Percentiles rank a stretch among this genome's conserved stretches.
Evolutionary conservation across 2,329 filamentous ascomycete species (phyloP).

Genomic region (Cladosporium cucumerinum): DNA sequence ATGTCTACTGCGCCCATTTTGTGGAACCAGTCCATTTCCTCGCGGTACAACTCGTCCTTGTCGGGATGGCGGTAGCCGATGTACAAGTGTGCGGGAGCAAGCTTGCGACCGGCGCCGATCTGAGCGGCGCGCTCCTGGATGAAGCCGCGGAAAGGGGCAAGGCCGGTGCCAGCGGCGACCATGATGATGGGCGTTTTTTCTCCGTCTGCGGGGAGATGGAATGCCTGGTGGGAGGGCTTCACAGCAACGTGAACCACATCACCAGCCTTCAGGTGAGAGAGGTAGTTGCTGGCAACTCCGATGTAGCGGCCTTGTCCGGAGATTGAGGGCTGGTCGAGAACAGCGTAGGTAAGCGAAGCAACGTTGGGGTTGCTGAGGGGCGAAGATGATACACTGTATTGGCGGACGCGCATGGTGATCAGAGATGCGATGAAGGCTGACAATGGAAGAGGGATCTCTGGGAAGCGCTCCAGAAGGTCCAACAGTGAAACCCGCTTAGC

Average conservation of each 20-base stretch:
- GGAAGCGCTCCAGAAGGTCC: slow-evolving; percentile 65
- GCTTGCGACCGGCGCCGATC: slow-evolving; percentile 46
- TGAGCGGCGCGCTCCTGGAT: slow-evolving; percentile 74
- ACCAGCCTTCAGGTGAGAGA: slow-evolving; percentile 39
- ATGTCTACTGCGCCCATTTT: slow-evolving; percentile 59
- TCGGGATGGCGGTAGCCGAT: slow-evolving; percentile 48
- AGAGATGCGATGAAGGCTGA: slow-evolving; percentile 67
- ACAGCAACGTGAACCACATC: slow-evolving; percentile 44
- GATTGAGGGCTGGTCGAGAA: slow-evolving; percentile 38
- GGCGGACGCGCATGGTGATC: slow-evolving; percentile 62
- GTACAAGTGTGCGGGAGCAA: slow-evolving; percentile 62
- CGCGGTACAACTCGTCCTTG: slow-evolving; percentile 59
- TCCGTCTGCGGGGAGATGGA: slow-evolving; percentile 43
- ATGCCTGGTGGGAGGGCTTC: slow-evolving; percentile 40
- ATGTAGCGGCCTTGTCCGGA: slow-evolving; percentile 36
- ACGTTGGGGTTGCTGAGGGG: slow-evolving; percentile 29
- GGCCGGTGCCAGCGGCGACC: slow-evolving; percentile 65
- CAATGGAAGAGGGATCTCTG: slow-evolving; percentile 59
- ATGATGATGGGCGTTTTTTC: slow-evolving; percentile 43
- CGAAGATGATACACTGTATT: slow-evolving; percentile 36
- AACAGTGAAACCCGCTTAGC: slow-evolving; percentile 54
- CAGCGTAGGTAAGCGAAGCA: slow-evolving; percentile 61
- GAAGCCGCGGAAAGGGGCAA: slow-evolving; percentile 97
- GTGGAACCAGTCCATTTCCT: slow-evolving; percentile 60
- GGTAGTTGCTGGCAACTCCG: slow-evolving; percentile 44